Percentiles rank a stretch among this genome's conserved stretches.
phyloP scores from a whole-genome alignment of 441 rosid genomes.

The Lepidium campestre region DNA sequence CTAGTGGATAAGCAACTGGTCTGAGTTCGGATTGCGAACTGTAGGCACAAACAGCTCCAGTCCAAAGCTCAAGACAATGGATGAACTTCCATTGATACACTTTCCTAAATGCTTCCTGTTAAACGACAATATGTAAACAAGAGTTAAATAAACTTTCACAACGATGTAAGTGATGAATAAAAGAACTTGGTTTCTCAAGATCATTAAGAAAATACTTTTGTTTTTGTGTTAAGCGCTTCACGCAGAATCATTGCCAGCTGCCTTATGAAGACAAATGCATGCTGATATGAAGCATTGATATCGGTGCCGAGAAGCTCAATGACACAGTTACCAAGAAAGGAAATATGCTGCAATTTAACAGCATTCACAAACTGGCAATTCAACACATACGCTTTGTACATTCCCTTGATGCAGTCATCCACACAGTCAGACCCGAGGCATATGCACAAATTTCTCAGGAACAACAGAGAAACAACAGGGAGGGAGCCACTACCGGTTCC shows the following conservation, averaged over 20 bases:
- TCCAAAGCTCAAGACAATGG: conserved; percentile 96
- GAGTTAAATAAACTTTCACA: not conserved
- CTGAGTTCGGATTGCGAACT: conserved; percentile 66
- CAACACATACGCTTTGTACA: conserved; percentile 88
- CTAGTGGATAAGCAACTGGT: conserved; percentile 87
- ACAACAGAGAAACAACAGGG: conserved; percentile 77
- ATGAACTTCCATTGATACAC: conserved; percentile 96
- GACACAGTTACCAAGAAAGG: conserved; percentile 77
- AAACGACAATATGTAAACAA: conserved; percentile 6
- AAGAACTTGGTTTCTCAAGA: not conserved
- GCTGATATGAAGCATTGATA: conserved; percentile 84
- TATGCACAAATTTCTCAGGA: conserved; percentile 75
- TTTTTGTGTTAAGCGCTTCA: conserved; percentile 79
- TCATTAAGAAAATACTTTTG: conserved; percentile 55
- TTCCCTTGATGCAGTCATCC: conserved; percentile 86
- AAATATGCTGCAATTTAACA: conserved; percentile 65
- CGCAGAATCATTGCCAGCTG: conserved; percentile 82
- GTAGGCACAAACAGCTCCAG: conserved; percentile 79
- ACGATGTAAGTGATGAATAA: not conserved
- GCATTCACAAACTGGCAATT: conserved; percentile 88
- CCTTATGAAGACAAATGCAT: conserved; percentile 84
- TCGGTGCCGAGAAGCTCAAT: conserved; percentile 84
- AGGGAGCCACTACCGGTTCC: conserved; percentile 87
- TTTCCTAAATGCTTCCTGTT: conserved; percentile 80
- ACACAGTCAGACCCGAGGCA: conserved; percentile 73